Conservation (phyloP, 2,329 filamentous ascomycete genomes). For the Penicillium paneum region DNA sequence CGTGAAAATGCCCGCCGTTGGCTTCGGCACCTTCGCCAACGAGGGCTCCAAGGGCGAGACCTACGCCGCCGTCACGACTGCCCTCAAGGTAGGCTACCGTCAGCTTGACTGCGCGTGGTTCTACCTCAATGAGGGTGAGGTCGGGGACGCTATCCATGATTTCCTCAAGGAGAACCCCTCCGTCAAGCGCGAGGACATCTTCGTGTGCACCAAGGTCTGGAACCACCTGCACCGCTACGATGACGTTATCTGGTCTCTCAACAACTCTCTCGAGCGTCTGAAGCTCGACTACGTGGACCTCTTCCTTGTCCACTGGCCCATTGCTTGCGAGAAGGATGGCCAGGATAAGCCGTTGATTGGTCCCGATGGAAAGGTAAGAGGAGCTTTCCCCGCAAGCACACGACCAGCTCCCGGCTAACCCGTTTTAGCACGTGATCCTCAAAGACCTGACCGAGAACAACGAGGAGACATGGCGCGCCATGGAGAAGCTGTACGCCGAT, state of each 20-base stretch:
- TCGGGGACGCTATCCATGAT: slow-evolving; percentile 53
- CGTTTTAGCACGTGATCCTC: slow-evolving; percentile 56
- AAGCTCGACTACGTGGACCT: slow-evolving; percentile 68
- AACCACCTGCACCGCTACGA: slow-evolving; percentile 51
- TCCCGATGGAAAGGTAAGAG: slow-evolving; percentile 50
- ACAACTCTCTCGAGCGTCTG: slow-evolving; percentile 62
- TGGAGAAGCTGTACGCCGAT: slow-evolving; percentile 58
- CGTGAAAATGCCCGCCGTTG: slow-evolving; percentile 60
- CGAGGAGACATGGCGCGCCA: slow-evolving; percentile 61
- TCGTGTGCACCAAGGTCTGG: slow-evolving; percentile 54
- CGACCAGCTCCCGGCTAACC: slow-evolving; percentile 9
- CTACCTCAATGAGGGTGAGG: slow-evolving; percentile 54
- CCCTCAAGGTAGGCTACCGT: slow-evolving; percentile 52
- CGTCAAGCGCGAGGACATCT: slow-evolving; percentile 51
- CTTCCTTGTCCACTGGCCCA: slow-evolving; percentile 58
- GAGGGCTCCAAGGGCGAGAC: slow-evolving; percentile 61
- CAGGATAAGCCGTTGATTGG: slow-evolving; percentile 49
- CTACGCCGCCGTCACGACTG: slow-evolving; percentile 53
- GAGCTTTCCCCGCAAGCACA: background rate
- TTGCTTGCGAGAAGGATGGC: slow-evolving; percentile 51
- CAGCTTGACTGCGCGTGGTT: slow-evolving; percentile 57
- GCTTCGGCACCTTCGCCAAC: slow-evolving; percentile 65
- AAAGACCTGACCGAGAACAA: slow-evolving; percentile 65
- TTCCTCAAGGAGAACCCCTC: slow-evolving; percentile 51
- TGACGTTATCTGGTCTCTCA: slow-evolving; percentile 52